Base-by-base conservation (phyloP, 192 early-diverging fungal genomes). In the Coemansia erecta region DNA sequence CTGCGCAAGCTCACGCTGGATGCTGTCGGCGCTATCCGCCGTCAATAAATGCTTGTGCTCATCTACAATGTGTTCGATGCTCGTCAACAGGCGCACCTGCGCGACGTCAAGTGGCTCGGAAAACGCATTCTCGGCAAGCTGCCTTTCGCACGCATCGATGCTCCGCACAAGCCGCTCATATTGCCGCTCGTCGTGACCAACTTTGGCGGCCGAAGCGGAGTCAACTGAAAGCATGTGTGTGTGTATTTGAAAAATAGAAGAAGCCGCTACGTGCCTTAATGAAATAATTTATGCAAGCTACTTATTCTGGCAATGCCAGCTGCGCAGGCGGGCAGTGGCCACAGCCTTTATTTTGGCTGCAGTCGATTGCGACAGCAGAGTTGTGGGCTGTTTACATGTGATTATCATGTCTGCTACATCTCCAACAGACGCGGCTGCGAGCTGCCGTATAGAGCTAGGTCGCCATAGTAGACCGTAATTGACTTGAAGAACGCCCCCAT, bases 391-490 rank as follows among this genome's bases (percentile, higher is more conserved):
- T 4, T 31, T 51, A 24, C 22, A 51, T 31, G 45, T 47, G 45
- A 47, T 40, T 7, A 13, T 9, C 13, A 40, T 47, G 45, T 19
- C 23, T 57, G 46, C 10, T 2, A 43, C 26, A n/a, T n/a, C n/a
- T n/a, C n/a, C n/a, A n/a, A n/a, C n/a, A n/a, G n/a, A n/a, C 55
- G 70, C 10, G 70, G 60, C 18, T 56, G 40, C 0, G 47, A 56
- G n/a, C 64, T 62, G 49, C 69, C 58, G 26, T 43, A 54, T 39
- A 44, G 45, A 10, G 74, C 84, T 44, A 96, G 59, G 18, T 90
- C 81, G 14, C 91, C 90, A 82, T 85, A 96, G 60, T 97, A 97
- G 1, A 80, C 87, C 0, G 85, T 87, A 35, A 87, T 66, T 24
- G 84, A 80, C 68, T 94, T 93, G 14, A 87, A 62, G 21, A 83